Percentiles rank a stretch among this genome's conserved stretches.
Evolutionary conservation across 495 filamentous ascomycete genomes (phyloP).

Genomic region (Parachaetomium inaequale): DNA sequence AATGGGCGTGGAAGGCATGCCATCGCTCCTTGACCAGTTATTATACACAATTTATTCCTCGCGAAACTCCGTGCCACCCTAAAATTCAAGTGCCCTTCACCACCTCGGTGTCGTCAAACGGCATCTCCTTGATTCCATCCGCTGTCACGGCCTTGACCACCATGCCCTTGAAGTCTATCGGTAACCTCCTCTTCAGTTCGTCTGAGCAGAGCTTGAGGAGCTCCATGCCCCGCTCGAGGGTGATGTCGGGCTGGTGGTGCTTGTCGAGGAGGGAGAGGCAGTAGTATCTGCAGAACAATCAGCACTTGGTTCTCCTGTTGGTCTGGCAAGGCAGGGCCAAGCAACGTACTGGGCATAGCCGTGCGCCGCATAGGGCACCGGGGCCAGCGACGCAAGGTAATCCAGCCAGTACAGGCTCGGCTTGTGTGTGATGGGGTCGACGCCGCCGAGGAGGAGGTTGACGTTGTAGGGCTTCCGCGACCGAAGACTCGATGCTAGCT

Average conservation of each 20-base stretch:
- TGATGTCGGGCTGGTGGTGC: slow-evolving; percentile 93
- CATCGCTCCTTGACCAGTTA: slow-evolving; percentile 23
- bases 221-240: slow-evolving; percentile 80
- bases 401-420: slow-evolving; percentile 95
- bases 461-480: slow-evolving; percentile 92
- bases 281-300: slow-evolving; percentile 59
- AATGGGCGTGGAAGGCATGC: slow-evolving; percentile 7
- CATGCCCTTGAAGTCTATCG: slow-evolving; percentile 97
- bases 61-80: slow-evolving; percentile 9
- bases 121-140: slow-evolving; percentile 78
- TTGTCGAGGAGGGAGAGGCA: slow-evolving; percentile 95
- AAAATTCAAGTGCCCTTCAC: slow-evolving; percentile 58
- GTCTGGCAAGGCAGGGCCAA: neutral
- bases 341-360: slow-evolving; percentile 89
- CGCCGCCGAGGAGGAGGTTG: slow-evolving; percentile 89
- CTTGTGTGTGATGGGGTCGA: slow-evolving; percentile 81
- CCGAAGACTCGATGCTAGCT: slow-evolving; percentile 83
- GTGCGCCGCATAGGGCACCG: slow-evolving; percentile 91
- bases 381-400: slow-evolving; percentile 84
- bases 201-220: slow-evolving; percentile 91
- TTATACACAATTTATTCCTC: slow-evolving; percentile 30
- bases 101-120: slow-evolving; percentile 74
- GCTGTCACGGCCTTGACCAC: slow-evolving; percentile 89
- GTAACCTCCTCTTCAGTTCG: slow-evolving; percentile 91
- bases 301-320: neutral